These are phyloP conservation scores for Mycena indigotica DNA, from an alignment of 768 basidiomycete species.

Conservation along the genomic window DNA sequence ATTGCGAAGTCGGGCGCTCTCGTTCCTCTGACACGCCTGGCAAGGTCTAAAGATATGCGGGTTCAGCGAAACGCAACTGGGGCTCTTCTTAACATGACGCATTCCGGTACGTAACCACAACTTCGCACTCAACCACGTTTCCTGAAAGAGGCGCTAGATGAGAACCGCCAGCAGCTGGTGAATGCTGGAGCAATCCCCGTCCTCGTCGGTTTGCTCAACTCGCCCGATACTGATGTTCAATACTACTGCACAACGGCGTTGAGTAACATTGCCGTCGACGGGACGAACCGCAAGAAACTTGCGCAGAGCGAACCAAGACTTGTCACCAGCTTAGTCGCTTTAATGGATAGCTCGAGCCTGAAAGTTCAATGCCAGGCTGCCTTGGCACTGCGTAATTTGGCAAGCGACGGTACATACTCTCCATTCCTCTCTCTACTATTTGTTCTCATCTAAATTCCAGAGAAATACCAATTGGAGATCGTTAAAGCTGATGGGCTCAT, in stretches of 20 bases:
- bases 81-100: slow-evolving; percentile 98
- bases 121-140: neutral
- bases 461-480: slow-evolving; percentile 98
- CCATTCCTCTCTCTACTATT: neutral
- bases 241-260: slow-evolving; percentile 99
- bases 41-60: slow-evolving; percentile 98
- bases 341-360: slow-evolving; percentile 97
- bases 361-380: slow-evolving; percentile 99
- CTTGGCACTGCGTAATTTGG: slow-evolving; percentile 91
- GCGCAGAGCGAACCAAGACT: slow-evolving; percentile 93
- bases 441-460: slow-evolving; percentile 42
- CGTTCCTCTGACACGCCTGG: slow-evolving; percentile 92
- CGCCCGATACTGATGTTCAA: slow-evolving; percentile 98
- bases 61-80: slow-evolving; percentile 99
- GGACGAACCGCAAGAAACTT: slow-evolving; percentile 91
- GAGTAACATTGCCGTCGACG: slow-evolving; percentile 98
- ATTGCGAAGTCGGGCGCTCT: slow-evolving; percentile 99
- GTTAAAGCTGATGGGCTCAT: slow-evolving; percentile 93
- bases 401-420: slow-evolving; percentile 79
- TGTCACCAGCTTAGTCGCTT: slow-evolving; percentile 86
- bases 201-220: slow-evolving; percentile 89
- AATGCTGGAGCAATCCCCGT: slow-evolving; percentile 99
- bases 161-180: slow-evolving; percentile 97
- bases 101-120: slow-evolving; percentile 69
- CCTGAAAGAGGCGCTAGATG: slow-evolving; percentile 55